These are phyloP conservation scores for Botrytis aclada DNA, from an alignment of 2,329 filamentous ascomycete species.

Conservation along the genomic window DNA sequence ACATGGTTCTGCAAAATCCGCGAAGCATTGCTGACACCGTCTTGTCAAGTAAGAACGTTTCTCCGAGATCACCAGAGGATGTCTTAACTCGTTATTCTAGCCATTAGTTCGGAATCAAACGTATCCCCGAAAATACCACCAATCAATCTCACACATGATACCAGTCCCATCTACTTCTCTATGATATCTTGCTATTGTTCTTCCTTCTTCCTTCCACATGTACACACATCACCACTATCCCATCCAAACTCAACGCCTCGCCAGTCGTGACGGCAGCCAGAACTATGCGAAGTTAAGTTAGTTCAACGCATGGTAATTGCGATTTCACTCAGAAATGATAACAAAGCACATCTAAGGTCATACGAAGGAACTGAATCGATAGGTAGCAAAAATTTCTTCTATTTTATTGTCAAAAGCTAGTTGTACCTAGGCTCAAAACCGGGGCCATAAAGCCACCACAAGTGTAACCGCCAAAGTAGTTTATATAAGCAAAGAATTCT, in stretches of 20 bases:
- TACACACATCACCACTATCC: background rate
- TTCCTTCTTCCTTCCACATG: background rate
- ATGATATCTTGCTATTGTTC: background rate
- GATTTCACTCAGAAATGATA: background rate
- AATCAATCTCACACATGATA: background rate
- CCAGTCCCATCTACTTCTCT: background rate
- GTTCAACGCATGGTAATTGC: background rate
- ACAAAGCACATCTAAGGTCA: background rate
- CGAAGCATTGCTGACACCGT: background rate
- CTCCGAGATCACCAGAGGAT: background rate
- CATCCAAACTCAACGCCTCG: background rate
- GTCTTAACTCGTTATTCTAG: background rate
- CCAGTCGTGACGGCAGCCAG: background rate
- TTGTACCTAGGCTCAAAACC: slow-evolving; percentile 19
- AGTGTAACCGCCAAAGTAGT: slow-evolving; percentile 1
- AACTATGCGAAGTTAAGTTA: background rate
- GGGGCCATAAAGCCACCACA: slow-evolving; percentile 20
- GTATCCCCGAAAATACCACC: background rate
- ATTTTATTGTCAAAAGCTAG: slow-evolving; percentile 16
- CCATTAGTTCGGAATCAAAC: no score
- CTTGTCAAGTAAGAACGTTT: background rate
- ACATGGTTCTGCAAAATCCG: no score
- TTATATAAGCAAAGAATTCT: slow-evolving; percentile 9
- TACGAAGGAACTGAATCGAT: background rate
- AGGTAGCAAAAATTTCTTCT: slow-evolving; percentile 7